phyloP scores from a whole-genome alignment of 1,139 yeast species.

The Yamadazyma triangularis region DNA sequence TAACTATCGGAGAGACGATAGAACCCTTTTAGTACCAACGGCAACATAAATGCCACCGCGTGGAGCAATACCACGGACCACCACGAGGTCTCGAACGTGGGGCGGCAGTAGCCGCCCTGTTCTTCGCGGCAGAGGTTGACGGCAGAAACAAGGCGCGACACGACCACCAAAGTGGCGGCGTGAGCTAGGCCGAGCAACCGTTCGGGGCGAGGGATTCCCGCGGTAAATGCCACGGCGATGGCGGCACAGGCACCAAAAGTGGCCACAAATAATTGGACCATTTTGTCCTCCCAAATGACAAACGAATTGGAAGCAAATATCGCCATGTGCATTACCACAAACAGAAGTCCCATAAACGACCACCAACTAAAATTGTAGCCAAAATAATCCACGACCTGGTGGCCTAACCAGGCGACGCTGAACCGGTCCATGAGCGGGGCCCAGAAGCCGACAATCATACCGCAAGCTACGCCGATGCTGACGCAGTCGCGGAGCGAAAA shows the following conservation, averaged over 20 bases:
- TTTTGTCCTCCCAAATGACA: slow-evolving; percentile 90
- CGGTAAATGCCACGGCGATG: slow-evolving; percentile 30
- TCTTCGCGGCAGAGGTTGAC: slow-evolving; percentile 87
- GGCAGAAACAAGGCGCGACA: slow-evolving; percentile 57
- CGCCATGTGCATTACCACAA: slow-evolving; percentile 58
- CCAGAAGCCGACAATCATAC: slow-evolving; percentile 65
- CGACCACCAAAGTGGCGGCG: slow-evolving; percentile 56
- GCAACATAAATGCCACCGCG: slow-evolving; percentile 55
- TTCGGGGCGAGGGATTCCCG: slow-evolving; percentile 17
- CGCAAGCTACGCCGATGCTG: slow-evolving; percentile 59
- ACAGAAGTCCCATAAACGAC: slow-evolving; percentile 62
- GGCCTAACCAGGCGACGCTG: slow-evolving; percentile 57
- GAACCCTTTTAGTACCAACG: slow-evolving; percentile 64
- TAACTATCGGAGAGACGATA: slow-evolving; percentile 70
- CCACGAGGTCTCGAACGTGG: slow-evolving; percentile 66
- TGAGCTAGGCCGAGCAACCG: slow-evolving; percentile 55
- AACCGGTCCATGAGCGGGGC: slow-evolving; percentile 78
- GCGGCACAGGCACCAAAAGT: slow-evolving; percentile 62
- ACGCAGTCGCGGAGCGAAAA: slow-evolving; percentile 48
- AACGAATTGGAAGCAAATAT: slow-evolving; percentile 88
- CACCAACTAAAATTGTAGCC: slow-evolving; percentile 63
- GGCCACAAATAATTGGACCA: slow-evolving; percentile 61
- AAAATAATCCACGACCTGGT: slow-evolving; percentile 50
- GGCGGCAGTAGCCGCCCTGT: slow-evolving; percentile 69
- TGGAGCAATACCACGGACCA: slow-evolving; percentile 58